phyloP scores from a whole-genome alignment of 2,329 filamentous ascomycete species.

The Didymellaceae sp. region DNA sequence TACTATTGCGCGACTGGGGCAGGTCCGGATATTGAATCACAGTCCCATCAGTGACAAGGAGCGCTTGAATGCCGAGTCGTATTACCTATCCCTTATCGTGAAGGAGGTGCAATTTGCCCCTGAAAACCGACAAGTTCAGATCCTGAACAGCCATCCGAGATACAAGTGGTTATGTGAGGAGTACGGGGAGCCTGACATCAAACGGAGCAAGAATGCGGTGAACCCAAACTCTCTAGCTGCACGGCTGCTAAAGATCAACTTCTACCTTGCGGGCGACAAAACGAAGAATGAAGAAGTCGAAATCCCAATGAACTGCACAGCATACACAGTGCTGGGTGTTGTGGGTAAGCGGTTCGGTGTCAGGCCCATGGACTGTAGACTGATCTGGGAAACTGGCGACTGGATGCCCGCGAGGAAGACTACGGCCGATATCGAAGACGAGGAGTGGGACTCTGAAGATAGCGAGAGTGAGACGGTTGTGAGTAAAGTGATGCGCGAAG shows the following conservation, averaged over 20 bases:
- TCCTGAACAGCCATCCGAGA: slow-evolving; percentile 71
- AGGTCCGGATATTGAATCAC: slow-evolving; percentile 75
- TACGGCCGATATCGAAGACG: slow-evolving; percentile 64
- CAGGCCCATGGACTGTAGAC: slow-evolving; percentile 66
- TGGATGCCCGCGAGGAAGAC: slow-evolving; percentile 75
- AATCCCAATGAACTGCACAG: slow-evolving; percentile 77
- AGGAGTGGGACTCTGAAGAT: slow-evolving; percentile 53
- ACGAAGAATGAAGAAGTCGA: slow-evolving; percentile 46
- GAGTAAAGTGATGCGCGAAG: slow-evolving; percentile 77
- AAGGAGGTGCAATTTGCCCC: slow-evolving; percentile 71
- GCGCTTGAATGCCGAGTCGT: slow-evolving; percentile 86
- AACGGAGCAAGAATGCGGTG: slow-evolving; percentile 54
- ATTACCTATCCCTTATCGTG: slow-evolving; percentile 85
- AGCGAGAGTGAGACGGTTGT: slow-evolving; percentile 64
- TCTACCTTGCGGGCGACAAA: slow-evolving; percentile 50
- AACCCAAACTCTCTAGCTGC: slow-evolving; percentile 85
- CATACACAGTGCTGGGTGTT: slow-evolving; percentile 82
- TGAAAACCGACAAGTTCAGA: slow-evolving; percentile 58
- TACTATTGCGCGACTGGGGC: slow-evolving; percentile 75
- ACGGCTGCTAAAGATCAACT: slow-evolving; percentile 68
- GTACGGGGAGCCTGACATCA: slow-evolving; percentile 74
- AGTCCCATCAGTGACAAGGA: slow-evolving; percentile 72
- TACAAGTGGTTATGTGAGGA: slow-evolving; percentile 76
- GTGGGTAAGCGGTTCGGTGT: slow-evolving; percentile 73
- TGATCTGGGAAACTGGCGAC: slow-evolving; percentile 91